Percentiles rank a stretch among this genome's conserved stretches.
Conservation (phyloP, 257 asterid species). For the Petunia secreta region DNA sequence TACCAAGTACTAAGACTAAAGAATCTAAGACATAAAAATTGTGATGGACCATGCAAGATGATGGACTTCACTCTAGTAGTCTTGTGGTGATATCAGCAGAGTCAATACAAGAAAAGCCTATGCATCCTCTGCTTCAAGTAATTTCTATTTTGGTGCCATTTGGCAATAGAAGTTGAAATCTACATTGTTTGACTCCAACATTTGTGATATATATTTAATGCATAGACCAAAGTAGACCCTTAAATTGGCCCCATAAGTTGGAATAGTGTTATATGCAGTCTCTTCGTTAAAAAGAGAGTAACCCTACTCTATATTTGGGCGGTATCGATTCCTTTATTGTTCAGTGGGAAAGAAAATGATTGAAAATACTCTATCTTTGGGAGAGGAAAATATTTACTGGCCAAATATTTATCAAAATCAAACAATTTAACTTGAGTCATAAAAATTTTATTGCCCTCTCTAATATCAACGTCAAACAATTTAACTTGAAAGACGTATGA, state of each 20-base stretch:
- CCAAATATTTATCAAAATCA: too few relatives aligned
- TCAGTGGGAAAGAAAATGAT: background rate
- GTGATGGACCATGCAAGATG: too few relatives aligned
- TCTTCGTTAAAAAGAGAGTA: too few relatives aligned
- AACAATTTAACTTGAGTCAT: too few relatives aligned
- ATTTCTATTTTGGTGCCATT: background rate
- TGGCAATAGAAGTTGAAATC: background rate
- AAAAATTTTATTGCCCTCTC: too few relatives aligned
- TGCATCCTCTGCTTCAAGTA: background rate
- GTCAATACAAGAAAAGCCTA: background rate
- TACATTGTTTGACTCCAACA: background rate
- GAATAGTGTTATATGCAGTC: too few relatives aligned
- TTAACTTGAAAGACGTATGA: too few relatives aligned
- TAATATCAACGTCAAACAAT: too few relatives aligned
- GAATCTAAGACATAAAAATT: too few relatives aligned
- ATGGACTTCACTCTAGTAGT: background rate
- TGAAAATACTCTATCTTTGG: too few relatives aligned
- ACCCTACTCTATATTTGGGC: conserved; percentile 3
- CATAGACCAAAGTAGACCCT: background rate
- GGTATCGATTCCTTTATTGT: background rate
- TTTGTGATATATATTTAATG: background rate
- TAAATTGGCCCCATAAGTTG: background rate
- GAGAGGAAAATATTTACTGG: too few relatives aligned
- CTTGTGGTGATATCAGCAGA: background rate
- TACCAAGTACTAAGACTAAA: too few relatives aligned